Evolutionary conservation across 2,329 filamentous ascomycete genomes (phyloP).

Genomic region (Simplicillium sp.): DNA sequence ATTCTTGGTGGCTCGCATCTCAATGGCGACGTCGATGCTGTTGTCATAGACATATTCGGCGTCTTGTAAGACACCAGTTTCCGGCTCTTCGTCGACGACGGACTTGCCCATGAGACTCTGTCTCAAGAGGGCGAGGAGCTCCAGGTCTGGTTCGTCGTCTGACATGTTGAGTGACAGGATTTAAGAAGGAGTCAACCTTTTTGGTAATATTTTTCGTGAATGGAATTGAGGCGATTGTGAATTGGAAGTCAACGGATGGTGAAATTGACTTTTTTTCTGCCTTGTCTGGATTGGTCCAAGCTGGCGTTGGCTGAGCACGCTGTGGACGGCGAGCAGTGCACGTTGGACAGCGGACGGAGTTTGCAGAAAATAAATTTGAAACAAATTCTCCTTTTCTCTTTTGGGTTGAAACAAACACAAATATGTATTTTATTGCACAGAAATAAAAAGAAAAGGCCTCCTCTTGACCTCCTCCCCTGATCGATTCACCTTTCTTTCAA

Average conservation of each 20-base stretch:
- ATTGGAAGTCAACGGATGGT: not conserved
- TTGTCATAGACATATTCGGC: constrained; percentile 88
- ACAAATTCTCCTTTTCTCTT: not conserved
- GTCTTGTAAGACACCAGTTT: constrained; percentile 72
- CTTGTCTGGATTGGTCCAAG: too few species aligned
- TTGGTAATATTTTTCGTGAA: not conserved
- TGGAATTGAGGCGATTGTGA: too few species aligned
- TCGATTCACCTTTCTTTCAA: too few species aligned
- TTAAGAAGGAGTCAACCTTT: too few species aligned
- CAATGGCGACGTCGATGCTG: constrained; percentile 82
- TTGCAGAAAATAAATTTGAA: not conserved
- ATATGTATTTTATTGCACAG: too few species aligned
- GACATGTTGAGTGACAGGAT: constrained; percentile 49
- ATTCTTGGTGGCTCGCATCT: constrained; percentile 71
- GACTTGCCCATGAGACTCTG: constrained; percentile 61
- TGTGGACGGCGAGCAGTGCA: too few species aligned
- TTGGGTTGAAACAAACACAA: too few species aligned
- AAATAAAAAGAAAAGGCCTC: too few species aligned
- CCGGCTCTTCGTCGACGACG: constrained; percentile 47
- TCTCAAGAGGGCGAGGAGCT: constrained; percentile 77
- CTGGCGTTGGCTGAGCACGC: too few species aligned
- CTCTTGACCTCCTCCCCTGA: too few species aligned
- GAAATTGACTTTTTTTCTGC: too few species aligned
- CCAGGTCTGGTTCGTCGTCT: constrained; percentile 82
- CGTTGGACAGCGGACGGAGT: not conserved